Percentiles rank a stretch among this genome's conserved stretches.
Evolutionary conservation across 768 basidiomycete species (phyloP).

Genomic region (Termitomyces eurrhizus): DNA sequence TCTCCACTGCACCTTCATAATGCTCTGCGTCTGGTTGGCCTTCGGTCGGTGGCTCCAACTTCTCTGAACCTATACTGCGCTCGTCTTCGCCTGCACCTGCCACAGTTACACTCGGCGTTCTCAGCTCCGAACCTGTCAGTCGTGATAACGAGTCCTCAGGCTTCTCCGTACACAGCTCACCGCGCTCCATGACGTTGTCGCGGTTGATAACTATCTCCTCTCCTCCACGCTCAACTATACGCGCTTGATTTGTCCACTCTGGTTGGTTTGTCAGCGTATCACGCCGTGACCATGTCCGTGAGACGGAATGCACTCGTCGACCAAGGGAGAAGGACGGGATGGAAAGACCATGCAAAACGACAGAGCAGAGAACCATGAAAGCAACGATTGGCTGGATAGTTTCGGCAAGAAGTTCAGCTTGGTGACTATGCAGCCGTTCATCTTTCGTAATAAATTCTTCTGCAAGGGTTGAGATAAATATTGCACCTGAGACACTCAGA

Average conservation of each 20-base stretch:
- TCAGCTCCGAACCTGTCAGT: constrained; percentile 7
- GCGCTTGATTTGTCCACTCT: constrained; percentile 81
- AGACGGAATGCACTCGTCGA: constrained; percentile 84
- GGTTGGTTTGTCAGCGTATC: constrained; percentile 41
- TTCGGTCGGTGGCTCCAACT: constrained; percentile 13
- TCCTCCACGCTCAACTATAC: constrained; percentile 64
- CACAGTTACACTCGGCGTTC: constrained; percentile 15
- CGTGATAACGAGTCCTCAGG: constrained; percentile 5
- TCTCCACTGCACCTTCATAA: constrained; percentile 37
- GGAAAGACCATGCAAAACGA: constrained; percentile 84
- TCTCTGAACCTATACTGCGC: constrained; percentile 6
- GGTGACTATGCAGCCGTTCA: constrained; percentile 42
- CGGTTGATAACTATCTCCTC: constrained; percentile 80
- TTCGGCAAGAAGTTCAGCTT: constrained; percentile 62
- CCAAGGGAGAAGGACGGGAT: constrained; percentile 95
- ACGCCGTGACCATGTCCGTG: constrained; percentile 87
- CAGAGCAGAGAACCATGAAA: constrained; percentile 92
- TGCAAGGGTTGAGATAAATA: constrained; percentile 91
- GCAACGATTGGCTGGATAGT: constrained; percentile 91
- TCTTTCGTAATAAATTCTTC: constrained; percentile 48
- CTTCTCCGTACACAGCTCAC: constrained; percentile 13
- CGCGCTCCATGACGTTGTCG: constrained; percentile 55
- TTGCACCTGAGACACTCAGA: constrained; percentile 51
- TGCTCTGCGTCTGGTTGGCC: constrained; percentile 32
- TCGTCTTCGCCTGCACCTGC: constrained; percentile 13